Conservation (phyloP, 768 basidiomycete genomes). For the Suillus variegatus region DNA sequence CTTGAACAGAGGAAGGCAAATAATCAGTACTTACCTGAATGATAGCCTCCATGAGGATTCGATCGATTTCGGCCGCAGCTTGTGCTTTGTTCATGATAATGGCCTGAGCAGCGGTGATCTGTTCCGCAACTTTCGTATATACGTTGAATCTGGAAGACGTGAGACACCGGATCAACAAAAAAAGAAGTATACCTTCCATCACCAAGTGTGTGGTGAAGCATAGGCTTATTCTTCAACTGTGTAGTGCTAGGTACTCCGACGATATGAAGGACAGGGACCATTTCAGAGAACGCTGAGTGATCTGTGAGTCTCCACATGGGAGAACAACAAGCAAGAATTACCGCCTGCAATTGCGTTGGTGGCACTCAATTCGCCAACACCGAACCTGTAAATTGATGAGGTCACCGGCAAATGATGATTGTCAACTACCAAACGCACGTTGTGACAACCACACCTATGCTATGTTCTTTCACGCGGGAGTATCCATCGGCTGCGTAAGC, state of each 20-base stretch:
- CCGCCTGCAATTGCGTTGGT: slow-evolving; percentile 83
- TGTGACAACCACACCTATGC: slow-evolving; percentile 74
- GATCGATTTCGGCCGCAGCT: slow-evolving; percentile 76
- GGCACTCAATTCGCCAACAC: slow-evolving; percentile 92
- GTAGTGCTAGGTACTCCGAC: slow-evolving; percentile 79
- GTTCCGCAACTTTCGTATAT: slow-evolving; percentile 72
- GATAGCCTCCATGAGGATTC: slow-evolving; percentile 70
- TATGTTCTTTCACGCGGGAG: slow-evolving; percentile 77
- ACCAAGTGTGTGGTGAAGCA: slow-evolving; percentile 89
- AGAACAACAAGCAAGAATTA: slow-evolving; percentile 17
- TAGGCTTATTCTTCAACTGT: slow-evolving; percentile 69
- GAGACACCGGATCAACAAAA: slow-evolving; percentile 3
- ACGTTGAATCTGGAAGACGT: slow-evolving; percentile 64
- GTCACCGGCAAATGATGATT: slow-evolving; percentile 3
- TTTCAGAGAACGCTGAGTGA: slow-evolving; percentile 71
- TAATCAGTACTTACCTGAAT: slow-evolving; percentile 38
- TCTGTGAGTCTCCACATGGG: slow-evolving; percentile 4
- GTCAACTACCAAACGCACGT: slow-evolving; percentile 49
- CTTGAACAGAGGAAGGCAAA: background rate
- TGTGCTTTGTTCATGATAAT: slow-evolving; percentile 50
- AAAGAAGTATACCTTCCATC: slow-evolving; percentile 57
- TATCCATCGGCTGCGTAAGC: slow-evolving; percentile 94
- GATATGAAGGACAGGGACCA: slow-evolving; percentile 88
- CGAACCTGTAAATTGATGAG: slow-evolving; percentile 53
- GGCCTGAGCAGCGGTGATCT: slow-evolving; percentile 73